Evolutionary conservation across 805 yeast genomes (phyloP), one percentile per base, ranked within the genome.

Genomic region (Pichia membranifaciens): DNA sequence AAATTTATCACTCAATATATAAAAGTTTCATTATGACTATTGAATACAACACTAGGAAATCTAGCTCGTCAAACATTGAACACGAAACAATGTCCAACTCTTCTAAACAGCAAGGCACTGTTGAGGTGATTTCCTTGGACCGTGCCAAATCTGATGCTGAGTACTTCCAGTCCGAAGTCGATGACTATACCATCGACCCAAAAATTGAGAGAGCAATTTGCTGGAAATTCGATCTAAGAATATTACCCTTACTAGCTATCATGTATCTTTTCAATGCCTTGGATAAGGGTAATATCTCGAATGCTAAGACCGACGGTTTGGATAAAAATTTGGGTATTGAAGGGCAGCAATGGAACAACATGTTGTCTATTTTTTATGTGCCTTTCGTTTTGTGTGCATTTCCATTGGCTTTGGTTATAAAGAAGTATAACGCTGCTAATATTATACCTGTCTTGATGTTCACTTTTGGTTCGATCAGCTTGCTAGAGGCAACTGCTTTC

Each of bases 241-340:
- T 74, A 25, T 58, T 75, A 22, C 79, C 79, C 1, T 59, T 71
- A 39, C 62, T 72, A 44, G 70, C 77, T 17, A 29, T 72, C 23
- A 67, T 72, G 71, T 75, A 75, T 50, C 62, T 75, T 32, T 73
- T 72, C 60, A 72, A 72, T 51, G 72, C 75, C 13, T 64, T 75
- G 46, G 78, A 75, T 55, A 72, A 71, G 51, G 75, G 76, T 15
- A 74, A 75, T 52, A 72, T 74, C 41, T 67, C 73, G 15, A 74
- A 74, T 56, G 79, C 79, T 16, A 72, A 72, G 53, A 73, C 76
- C 1, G 71, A 72, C 49, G 73, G 73, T 29, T 55, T 75, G 41
- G 74, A 67, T 23, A 53, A 48, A 5, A 76, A 74, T 51, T 56
- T 75, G 17, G 66, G 66, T 31, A 67, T 75, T 41, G 54, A 54